These are phyloP conservation scores for Alloteropsis angusta DNA, from an alignment of 202 grass and related monocot genomes.

Conservation along the genomic window DNA sequence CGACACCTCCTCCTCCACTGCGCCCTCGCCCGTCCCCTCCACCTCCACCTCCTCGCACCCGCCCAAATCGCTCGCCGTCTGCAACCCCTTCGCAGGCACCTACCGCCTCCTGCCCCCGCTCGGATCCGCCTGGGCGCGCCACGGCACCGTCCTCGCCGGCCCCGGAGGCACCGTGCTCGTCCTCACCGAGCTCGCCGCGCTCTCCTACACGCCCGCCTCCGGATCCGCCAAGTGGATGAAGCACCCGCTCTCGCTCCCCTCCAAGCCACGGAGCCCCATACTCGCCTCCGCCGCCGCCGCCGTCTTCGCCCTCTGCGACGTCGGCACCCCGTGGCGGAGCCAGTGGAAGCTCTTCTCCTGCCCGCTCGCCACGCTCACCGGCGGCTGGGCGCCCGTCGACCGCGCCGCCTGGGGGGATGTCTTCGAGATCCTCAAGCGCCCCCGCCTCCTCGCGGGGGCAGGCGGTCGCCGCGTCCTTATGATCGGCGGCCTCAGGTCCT, in stretches of 20 bases:
- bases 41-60: slow-evolving; percentile 21
- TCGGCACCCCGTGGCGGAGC: slow-evolving; percentile 86
- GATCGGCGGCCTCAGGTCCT: slow-evolving; percentile 84
- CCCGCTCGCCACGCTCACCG: slow-evolving; percentile 48
- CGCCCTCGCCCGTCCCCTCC: slow-evolving; percentile 14
- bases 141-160: slow-evolving; percentile 82
- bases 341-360: slow-evolving; percentile 98
- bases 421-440: slow-evolving; percentile 92
- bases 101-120: slow-evolving; percentile 72
- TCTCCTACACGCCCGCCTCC: slow-evolving; percentile 50
- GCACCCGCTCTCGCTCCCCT: slow-evolving; percentile 79
- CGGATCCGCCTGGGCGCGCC: slow-evolving; percentile 90
- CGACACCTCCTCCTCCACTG: slow-evolving; percentile 38
- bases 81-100: slow-evolving; percentile 70
- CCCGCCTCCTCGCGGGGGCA: slow-evolving; percentile 60
- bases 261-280: slow-evolving; percentile 83
- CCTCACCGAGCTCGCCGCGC: slow-evolving; percentile 82
- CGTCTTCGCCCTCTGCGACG: slow-evolving; percentile 83
- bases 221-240: slow-evolving; percentile 68
- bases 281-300: slow-evolving; percentile 42
- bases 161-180: slow-evolving; percentile 52
- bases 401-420: slow-evolving; percentile 63
- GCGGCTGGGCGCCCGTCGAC: slow-evolving; percentile 75
- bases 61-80: slow-evolving; percentile 77
- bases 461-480: slow-evolving; percentile 68